A percentile compares a stretch with the other conserved stretches of the same genome.
phyloP scores from a whole-genome alignment of 2,329 filamentous ascomycete species.

The Mycosphaerelloides madeirae region DNA sequence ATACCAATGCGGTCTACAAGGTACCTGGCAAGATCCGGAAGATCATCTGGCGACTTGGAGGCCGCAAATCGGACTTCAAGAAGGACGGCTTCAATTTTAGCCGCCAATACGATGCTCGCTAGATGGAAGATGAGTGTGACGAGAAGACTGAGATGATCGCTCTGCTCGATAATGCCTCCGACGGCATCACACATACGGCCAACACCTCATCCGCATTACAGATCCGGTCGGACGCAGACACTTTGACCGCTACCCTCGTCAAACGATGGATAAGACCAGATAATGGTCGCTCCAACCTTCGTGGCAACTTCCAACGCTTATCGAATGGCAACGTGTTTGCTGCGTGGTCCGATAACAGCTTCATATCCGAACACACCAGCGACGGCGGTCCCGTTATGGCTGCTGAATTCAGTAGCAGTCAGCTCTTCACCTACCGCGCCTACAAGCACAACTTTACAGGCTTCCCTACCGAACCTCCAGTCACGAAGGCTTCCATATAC shows the following conservation, averaged over 20 bases:
- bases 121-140: background rate
- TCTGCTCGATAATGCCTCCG: conserved; percentile 11
- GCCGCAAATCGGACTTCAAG: conserved; percentile 18
- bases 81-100: conserved; percentile 12
- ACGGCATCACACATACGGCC: conserved; percentile 3
- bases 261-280: conserved; percentile 33
- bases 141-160: conserved; percentile 9
- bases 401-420: conserved; percentile 30
- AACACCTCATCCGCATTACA: conserved; percentile 6
- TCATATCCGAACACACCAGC: conserved; percentile 5
- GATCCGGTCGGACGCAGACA: conserved; percentile 3
- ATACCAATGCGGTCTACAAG: conserved; percentile 36
- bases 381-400: conserved; percentile 19
- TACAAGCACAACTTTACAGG: conserved; percentile 38
- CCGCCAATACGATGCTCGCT: conserved; percentile 14
- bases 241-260: conserved; percentile 1
- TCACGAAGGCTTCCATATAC: conserved; percentile 28
- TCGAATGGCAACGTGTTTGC: conserved; percentile 30
- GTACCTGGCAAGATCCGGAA: conserved; percentile 31
- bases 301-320: conserved; percentile 35
- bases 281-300: conserved; percentile 22
- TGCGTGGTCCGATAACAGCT: conserved; percentile 10
- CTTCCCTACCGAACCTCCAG: conserved; percentile 20
- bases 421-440: conserved; percentile 37
- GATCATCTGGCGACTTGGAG: conserved; percentile 37